phyloP scores from a whole-genome alignment of 371 early-diverging fungal genomes.

The Mucor irregularis region DNA sequence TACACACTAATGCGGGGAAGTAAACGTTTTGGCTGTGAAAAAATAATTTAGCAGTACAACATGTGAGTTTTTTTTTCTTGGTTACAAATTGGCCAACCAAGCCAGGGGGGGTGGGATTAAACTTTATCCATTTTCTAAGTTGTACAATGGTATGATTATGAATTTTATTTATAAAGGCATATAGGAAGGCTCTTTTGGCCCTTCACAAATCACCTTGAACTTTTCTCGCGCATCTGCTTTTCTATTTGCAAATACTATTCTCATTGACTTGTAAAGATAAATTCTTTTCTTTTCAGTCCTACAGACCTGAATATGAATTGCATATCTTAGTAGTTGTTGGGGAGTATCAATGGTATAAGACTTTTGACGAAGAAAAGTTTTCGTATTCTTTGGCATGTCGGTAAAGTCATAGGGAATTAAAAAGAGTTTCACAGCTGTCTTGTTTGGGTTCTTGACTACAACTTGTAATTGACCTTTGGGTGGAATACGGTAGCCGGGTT shows the following conservation, averaged over 20 bases:
- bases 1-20: slow-evolving; percentile 41
- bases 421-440: slow-evolving; percentile 80
- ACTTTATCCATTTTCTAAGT: too few species aligned
- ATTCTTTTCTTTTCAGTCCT: slow-evolving; percentile 56
- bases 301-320: slow-evolving; percentile 76
- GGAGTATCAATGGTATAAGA: slow-evolving; percentile 41
- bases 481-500: slow-evolving; percentile 69
- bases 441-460: slow-evolving; percentile 80
- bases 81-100: too few species aligned
- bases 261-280: slow-evolving; percentile 68
- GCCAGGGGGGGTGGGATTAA: too few species aligned
- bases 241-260: slow-evolving; percentile 79
- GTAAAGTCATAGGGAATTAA: slow-evolving; percentile 80
- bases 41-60: too few species aligned
- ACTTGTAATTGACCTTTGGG: slow-evolving; percentile 81
- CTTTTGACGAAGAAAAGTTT: slow-evolving; percentile 85
- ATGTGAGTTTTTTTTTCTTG: too few species aligned
- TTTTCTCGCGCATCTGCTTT: slow-evolving; percentile 61
- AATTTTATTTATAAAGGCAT: slow-evolving; percentile 25
- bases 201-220: slow-evolving; percentile 62
- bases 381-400: slow-evolving; percentile 73
- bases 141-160: not conserved
- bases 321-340: slow-evolving; percentile 55
- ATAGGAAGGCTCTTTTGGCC: slow-evolving; percentile 51
- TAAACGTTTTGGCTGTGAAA: too few species aligned